A percentile compares a stretch with the other conserved stretches of the same genome.
phyloP scores from a whole-genome alignment of 176 grass and related monocot species.

The Melocanna baccifera region DNA sequence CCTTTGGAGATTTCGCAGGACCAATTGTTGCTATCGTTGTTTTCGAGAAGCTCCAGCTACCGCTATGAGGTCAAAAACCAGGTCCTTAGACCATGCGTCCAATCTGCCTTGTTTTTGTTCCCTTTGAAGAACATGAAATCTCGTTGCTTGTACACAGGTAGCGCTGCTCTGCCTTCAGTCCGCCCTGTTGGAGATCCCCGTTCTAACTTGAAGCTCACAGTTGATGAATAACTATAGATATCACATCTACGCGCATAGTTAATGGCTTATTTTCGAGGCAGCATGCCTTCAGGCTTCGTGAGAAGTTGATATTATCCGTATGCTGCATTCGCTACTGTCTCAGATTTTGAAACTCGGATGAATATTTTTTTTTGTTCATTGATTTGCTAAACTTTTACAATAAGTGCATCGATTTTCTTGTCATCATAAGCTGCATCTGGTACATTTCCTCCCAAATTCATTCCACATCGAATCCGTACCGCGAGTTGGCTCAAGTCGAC shows the following conservation, averaged over 20 bases:
- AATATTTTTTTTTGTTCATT: not conserved
- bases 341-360: not conserved
- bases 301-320: not conserved
- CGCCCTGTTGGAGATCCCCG: not conserved
- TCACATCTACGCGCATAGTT: not conserved
- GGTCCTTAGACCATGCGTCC: not conserved
- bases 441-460: not conserved
- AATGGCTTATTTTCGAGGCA: not conserved
- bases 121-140: not conserved
- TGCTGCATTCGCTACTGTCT: not conserved
- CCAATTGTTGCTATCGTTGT: conserved; percentile 65
- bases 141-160: not conserved
- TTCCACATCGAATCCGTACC: not conserved
- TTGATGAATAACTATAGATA: conserved; percentile 39
- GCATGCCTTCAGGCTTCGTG: not conserved
- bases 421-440: not conserved
- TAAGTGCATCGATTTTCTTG: not conserved
- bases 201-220: conserved; percentile 30
- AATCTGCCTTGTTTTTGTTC: not conserved
- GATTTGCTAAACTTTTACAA: not conserved
- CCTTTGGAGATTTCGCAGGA: conserved; percentile 79
- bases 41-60: conserved; percentile 69
- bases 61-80: conserved; percentile 34
- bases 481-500: not conserved
- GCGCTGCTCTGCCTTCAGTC: not conserved